Percentiles rank a stretch among this genome's conserved stretches.
phyloP scores from a whole-genome alignment of 768 basidiomycete species.

The Ramaria rubella region DNA sequence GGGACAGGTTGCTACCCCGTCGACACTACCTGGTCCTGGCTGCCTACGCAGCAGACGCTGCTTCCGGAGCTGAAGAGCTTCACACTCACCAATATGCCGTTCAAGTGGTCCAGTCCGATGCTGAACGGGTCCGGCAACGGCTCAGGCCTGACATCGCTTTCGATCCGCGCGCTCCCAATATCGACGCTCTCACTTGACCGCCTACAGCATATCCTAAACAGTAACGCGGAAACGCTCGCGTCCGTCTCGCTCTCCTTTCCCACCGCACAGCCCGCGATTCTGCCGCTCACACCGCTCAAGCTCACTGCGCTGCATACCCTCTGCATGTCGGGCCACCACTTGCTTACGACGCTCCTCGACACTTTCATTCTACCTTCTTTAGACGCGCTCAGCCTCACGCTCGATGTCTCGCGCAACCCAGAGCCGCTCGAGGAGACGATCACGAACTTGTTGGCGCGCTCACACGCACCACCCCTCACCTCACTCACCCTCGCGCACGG shows the following conservation, averaged over 20 bases:
- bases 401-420: constrained; percentile 47
- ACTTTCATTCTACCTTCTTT: constrained; percentile 53
- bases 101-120: constrained; percentile 73
- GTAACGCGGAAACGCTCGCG: constrained; percentile 47
- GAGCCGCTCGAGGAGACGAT: constrained; percentile 72
- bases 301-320: constrained; percentile 50
- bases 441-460: constrained; percentile 51
- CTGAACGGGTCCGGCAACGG: constrained; percentile 36
- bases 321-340: constrained; percentile 59
- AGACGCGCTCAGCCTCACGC: constrained; percentile 55
- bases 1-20: constrained; percentile 41
- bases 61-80: constrained; percentile 49
- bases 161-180: constrained; percentile 59
- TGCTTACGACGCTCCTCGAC: constrained; percentile 56
- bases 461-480: constrained; percentile 48
- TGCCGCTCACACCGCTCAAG: constrained; percentile 50
- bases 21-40: constrained; percentile 61
- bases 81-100: constrained; percentile 65
- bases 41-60: constrained; percentile 36
- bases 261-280: constrained; percentile 52
- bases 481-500: constrained; percentile 61
- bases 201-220: constrained; percentile 55
- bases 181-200: constrained; percentile 60
- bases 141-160: constrained; percentile 17
- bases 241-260: constrained; percentile 56